Evolutionary conservation across 31 red algal genomes (phyloP).

Genomic region (Odonthalia washingtoniensis): DNA sequence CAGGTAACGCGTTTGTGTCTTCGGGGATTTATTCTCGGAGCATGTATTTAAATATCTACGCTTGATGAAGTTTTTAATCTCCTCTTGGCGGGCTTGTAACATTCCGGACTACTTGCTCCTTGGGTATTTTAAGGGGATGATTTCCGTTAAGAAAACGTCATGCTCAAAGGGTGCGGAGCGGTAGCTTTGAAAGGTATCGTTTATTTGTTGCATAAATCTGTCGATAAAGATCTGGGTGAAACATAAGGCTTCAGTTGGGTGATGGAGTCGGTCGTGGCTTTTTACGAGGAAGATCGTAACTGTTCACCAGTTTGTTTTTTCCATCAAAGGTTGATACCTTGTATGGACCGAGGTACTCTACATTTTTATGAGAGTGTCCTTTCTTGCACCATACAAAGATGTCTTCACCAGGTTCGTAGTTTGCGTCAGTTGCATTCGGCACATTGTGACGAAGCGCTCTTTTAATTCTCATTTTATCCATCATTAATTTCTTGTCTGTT

Average conservation of each 20-base stretch:
- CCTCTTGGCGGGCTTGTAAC: not conserved
- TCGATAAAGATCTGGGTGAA: constrained; percentile 17
- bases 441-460: too few species aligned
- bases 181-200: not conserved
- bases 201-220: constrained; percentile 19
- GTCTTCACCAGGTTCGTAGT: too few species aligned
- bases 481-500: too few species aligned
- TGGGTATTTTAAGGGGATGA: constrained; percentile 21
- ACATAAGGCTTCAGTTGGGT: constrained; percentile 57
- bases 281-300: constrained; percentile 29
- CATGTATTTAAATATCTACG: constrained; percentile 27
- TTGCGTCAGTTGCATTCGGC: too few species aligned
- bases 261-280: constrained; percentile 17
- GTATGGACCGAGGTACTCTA: too few species aligned
- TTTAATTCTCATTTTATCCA: too few species aligned
- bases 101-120: constrained; percentile 18
- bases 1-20: constrained; percentile 44
- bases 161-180: not conserved
- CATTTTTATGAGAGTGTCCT: too few species aligned
- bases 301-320: constrained; percentile 38
- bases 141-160: constrained; percentile 47
- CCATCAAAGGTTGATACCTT: too few species aligned
- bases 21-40: constrained; percentile 35
- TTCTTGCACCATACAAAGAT: too few species aligned
- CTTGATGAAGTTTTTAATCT: constrained; percentile 14